Evolutionary conservation across 768 basidiomycete genomes (phyloP), one percentile per base, ranked within the genome.

Genomic region (Artomyces pyxidatus): DNA sequence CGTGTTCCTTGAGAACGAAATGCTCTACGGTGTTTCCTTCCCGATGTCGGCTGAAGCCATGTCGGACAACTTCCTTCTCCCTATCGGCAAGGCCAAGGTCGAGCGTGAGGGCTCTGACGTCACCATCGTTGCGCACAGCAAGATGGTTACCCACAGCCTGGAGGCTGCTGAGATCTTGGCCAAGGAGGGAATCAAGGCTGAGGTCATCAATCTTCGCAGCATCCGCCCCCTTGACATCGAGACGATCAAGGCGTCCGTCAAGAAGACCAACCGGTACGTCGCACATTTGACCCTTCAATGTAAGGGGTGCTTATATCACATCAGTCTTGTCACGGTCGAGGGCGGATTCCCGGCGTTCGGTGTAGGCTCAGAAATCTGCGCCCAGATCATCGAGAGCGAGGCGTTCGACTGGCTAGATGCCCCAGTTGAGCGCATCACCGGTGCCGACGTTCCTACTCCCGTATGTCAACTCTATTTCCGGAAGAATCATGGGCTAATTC

Each of bases 351-450:
- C 96, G 32, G 84, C 80, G 43, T 98, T 97, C 67, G 92, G 96
- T 72, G 95, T 99, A 48, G 96, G 96, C 56, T 94, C 92, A 59
- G 96, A 99, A 70, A 95, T 99, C 61, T 90, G 89, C 58, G 96
- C 96, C 12, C 94, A 98, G 68, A 91, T 98, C 59, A 76, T 95
- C 48, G 96, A 99, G 76, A 90, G 89, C 59, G 91, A 96, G 61
- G 95, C 93, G 3, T 99, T 95, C 63, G 93, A 98, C 71, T 97
- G 91, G 73, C 85, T 99, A 29, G 96, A 99, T 71, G 94, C 95
- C 17, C 93, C 96, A 12, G 90, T 97, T 47, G 96, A 99, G 76
- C 85, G 96, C 54, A 75, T 99, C 55, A 98, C 96, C 54, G 96
- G 96, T 60, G 94, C 96, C 54, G 89, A 99, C 62, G 84, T 99